Conservation (phyloP, 805 yeast genomes). For the Sungouiella thailandica region DNA sequence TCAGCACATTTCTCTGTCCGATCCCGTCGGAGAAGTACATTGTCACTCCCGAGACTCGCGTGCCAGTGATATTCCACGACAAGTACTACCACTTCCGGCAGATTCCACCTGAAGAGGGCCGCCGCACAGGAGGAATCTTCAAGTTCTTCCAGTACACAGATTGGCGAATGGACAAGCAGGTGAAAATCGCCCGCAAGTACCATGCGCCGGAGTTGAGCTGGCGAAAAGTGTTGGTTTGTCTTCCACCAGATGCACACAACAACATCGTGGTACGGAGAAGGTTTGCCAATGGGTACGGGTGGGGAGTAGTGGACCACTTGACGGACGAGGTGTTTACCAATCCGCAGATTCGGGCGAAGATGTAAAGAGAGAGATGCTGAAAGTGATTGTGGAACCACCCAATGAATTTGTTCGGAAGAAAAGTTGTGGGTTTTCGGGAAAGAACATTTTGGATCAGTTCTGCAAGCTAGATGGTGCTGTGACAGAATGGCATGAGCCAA, state of each 20-base stretch:
- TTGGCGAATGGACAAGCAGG: slow-evolving; percentile 37
- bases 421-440: too few relatives aligned
- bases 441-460: too few relatives aligned
- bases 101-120: slow-evolving; percentile 22
- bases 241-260: slow-evolving; percentile 45
- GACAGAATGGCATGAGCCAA: too few relatives aligned
- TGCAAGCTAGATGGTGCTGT: too few relatives aligned
- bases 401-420: too few relatives aligned
- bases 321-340: slow-evolving; percentile 23
- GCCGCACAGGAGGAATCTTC: slow-evolving; percentile 5
- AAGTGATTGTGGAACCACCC: too few relatives aligned
- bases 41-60: slow-evolving; percentile 29
- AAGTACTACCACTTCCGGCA: slow-evolving; percentile 31
- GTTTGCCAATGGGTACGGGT: slow-evolving; percentile 42
- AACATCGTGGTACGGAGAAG: slow-evolving; percentile 40
- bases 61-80: slow-evolving; percentile 39
- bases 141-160: slow-evolving; percentile 25
- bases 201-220: slow-evolving; percentile 33
- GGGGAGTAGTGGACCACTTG: slow-evolving; percentile 43
- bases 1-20: slow-evolving; percentile 37
- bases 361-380: too few relatives aligned
- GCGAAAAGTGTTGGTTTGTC: slow-evolving; percentile 40
- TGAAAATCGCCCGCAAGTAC: slow-evolving; percentile 37
- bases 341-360: slow-evolving; percentile 7
- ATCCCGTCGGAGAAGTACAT: slow-evolving; percentile 31